Conservation (phyloP, 2,329 filamentous ascomycete genomes). For the Aspergillus pseudoglaucus region DNA sequence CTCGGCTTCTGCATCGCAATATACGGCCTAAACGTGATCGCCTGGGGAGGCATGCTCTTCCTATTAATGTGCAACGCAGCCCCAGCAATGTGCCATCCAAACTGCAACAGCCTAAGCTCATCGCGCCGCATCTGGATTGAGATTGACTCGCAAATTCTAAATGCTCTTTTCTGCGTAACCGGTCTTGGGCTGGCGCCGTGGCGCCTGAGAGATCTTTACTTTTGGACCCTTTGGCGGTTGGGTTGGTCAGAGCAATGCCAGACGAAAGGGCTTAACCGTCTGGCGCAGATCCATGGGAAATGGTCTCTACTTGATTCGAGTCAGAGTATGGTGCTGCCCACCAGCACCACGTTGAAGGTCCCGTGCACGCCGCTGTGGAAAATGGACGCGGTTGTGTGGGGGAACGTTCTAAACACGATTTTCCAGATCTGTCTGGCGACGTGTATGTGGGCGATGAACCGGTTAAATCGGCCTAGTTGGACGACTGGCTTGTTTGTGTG, state of each 20-base stretch:
- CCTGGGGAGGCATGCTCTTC: conserved; percentile 89
- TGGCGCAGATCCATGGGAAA: conserved; percentile 48
- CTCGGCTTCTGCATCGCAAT: conserved; percentile 70
- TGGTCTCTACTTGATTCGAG: neutral
- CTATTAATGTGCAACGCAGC: conserved; percentile 71
- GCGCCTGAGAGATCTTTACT: conserved; percentile 75
- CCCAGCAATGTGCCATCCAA: conserved; percentile 47
- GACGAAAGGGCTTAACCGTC: neutral
- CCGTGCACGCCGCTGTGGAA: conserved; percentile 65
- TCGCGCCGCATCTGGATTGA: conserved; percentile 81
- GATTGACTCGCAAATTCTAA: conserved; percentile 74
- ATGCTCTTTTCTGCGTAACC: conserved; percentile 78
- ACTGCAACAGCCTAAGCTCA: conserved; percentile 66
- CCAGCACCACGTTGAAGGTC: neutral
- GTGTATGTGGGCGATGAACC: conserved; percentile 77
- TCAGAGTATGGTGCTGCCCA: neutral
- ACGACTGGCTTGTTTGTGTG: conserved; percentile 72
- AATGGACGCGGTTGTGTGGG: conserved; percentile 71
- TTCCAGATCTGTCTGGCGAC: conserved; percentile 66
- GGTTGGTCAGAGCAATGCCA: conserved; percentile 34
- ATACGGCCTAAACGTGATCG: conserved; percentile 76
- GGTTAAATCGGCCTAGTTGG: conserved; percentile 70
- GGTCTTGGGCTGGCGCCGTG: conserved; percentile 79
- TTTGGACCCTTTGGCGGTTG: conserved; percentile 59
- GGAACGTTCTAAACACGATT: conserved; percentile 71